Percentiles rank a stretch among this genome's conserved stretches.
Evolutionary conservation across 2,329 filamentous ascomycete genomes (phyloP).

Genomic region (Diaporthe citriasiana): DNA sequence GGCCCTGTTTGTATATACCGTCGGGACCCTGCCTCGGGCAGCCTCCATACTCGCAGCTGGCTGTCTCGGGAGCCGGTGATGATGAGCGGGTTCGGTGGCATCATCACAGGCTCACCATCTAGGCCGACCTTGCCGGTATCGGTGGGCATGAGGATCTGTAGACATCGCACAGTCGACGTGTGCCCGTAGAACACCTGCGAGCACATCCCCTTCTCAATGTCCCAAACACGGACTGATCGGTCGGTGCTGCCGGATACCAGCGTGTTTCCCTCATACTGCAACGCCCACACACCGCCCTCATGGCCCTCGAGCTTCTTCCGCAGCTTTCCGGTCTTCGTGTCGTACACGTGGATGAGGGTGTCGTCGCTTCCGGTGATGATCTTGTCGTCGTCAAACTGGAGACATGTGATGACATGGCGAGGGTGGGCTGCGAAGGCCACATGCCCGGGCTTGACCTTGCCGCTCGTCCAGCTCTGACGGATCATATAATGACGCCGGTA

Average conservation of each 20-base stretch:
- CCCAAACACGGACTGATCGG: conserved; percentile 98
- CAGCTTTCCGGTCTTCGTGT: conserved; percentile 92
- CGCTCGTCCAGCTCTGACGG: conserved; percentile 90
- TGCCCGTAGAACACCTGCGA: conserved; percentile 98
- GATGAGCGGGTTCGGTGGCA: conserved; percentile 94
- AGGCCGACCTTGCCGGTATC: conserved; percentile 76
- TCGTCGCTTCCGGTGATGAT: conserved; percentile 98
- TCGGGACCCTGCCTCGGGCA: conserved; percentile 84
- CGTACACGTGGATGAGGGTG: conserved; percentile 97
- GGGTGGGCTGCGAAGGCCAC: conserved; percentile 97
- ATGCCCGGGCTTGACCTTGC: conserved; percentile 86
- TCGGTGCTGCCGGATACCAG: conserved; percentile 97
- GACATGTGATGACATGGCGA: conserved; percentile 94
- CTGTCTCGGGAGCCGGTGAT: conserved; percentile 98
- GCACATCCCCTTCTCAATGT: conserved; percentile 92
- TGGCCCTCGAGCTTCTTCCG: conserved; percentile 90
- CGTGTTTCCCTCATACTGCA: conserved; percentile 96
- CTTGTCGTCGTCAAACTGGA: conserved; percentile 98
- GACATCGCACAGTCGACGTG: conserved; percentile 94
- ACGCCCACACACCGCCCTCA: conserved; percentile 96
- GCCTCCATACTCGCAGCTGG: conserved; percentile 92
- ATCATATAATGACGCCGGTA: conserved; percentile 95
- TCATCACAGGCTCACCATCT: conserved; percentile 84
- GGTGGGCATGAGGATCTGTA: conserved; percentile 93
- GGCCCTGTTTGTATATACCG: conserved; percentile 85